A percentile compares a stretch with the other conserved stretches of the same genome.
These are phyloP conservation scores for Trypanosoma boissoni DNA, from an alignment of 208 protist genomes.

Conservation along the genomic window DNA sequence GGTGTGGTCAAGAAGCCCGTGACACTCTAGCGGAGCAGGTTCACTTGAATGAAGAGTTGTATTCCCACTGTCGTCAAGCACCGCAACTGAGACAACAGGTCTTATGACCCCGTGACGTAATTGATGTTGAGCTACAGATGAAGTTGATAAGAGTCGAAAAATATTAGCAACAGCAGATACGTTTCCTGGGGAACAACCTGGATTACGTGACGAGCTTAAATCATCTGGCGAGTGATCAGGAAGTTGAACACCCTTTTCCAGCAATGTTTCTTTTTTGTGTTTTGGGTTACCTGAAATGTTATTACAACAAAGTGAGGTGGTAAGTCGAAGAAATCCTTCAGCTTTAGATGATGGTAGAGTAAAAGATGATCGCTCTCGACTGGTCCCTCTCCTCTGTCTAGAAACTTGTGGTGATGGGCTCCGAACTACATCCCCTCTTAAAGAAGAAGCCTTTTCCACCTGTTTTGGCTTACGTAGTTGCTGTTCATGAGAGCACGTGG, in stretches of 20 bases:
- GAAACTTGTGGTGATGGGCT: constrained; percentile 13
- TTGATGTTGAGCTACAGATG: constrained; percentile 66
- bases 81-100: constrained; percentile 59
- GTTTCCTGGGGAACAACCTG: background rate
- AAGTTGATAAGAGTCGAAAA: constrained; percentile 49
- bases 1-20: constrained; percentile 63
- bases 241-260: constrained; percentile 40
- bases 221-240: constrained; percentile 8
- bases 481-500: background rate
- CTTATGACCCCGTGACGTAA: constrained; percentile 58
- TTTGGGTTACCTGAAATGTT: constrained; percentile 67
- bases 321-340: constrained; percentile 50
- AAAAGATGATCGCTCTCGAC: constrained; percentile 12
- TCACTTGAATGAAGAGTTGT: background rate
- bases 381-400: background rate
- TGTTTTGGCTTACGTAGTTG: background rate
- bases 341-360: constrained; percentile 24
- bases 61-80: constrained; percentile 31
- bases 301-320: constrained; percentile 51
- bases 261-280: constrained; percentile 32
- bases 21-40: constrained; percentile 32
- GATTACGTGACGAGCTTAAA: background rate
- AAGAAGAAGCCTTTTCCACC: background rate
- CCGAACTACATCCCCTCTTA: background rate
- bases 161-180: constrained; percentile 40